Base-by-base conservation (phyloP, 305 asterid genomes). In the Lippia alba region DNA sequence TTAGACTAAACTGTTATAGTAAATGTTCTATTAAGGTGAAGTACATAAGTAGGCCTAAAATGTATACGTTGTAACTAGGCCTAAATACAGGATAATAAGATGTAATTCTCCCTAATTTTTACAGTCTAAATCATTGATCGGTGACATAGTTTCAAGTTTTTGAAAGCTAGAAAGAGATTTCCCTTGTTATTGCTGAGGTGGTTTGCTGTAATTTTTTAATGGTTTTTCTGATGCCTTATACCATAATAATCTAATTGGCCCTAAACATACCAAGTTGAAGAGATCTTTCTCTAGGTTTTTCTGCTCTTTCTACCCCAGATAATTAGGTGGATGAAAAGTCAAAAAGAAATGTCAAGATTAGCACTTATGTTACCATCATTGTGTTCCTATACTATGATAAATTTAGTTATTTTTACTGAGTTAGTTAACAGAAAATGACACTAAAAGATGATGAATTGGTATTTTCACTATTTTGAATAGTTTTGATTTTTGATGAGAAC, bases 251-350 rank as follows among this genome's bases (percentile, higher is more conserved):
- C 50, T 50, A 18, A 20, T 34, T 60, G 36, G 63, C 50, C 59
- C 18, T 67, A 32, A 40, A 55, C 24, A 17, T 44, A 54, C 70
- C 49, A 36, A 75, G 60, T 75, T 55, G 40, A 56, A 10, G 14
- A 12, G 64, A 40, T n/a, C n/a, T n/a, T n/a, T n/a, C n/a, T n/a
- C n/a, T 17, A 18, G 7, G 33, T 36, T 18, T 36, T 32, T 48
- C n/a, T 51, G 4, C 24, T 59, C 14, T 56, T 24, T 56, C 62
- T 41, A 39, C 5, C 51, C 51, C 8, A 54, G 50, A 60, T 56
- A 57, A 50, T 58, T n/a, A 55, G 54, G 54, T 67, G 50, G 33
- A 56, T 75, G 72, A 70, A 70, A 69, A 64, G 64, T 34, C 72
- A 64, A 64, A 7, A 16, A 63, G 9, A 54, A 46, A 65, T 16